phyloP scores from a whole-genome alignment of 2,329 filamentous ascomycete species.

The Alternaria atra region DNA sequence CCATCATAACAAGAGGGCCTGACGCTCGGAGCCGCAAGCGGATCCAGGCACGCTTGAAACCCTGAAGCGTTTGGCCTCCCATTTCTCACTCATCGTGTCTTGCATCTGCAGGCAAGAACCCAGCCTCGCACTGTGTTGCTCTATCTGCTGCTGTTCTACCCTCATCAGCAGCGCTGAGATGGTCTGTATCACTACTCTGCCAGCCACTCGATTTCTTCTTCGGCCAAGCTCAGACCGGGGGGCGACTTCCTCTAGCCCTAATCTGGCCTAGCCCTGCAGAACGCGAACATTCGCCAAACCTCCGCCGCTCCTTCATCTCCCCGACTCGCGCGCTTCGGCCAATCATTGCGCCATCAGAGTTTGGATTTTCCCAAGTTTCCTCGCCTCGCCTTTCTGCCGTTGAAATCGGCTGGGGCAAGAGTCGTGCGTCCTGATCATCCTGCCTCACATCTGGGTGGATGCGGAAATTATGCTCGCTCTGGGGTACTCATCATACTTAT shows the following conservation, averaged over 20 bases:
- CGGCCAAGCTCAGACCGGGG: constrained; percentile 16
- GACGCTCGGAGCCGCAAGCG: constrained; percentile 29
- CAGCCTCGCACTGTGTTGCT: constrained; percentile 7
- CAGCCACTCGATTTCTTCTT: constrained; percentile 19
- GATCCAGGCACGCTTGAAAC: constrained; percentile 36
- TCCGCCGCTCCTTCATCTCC: constrained; percentile 47
- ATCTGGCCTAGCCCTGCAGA: constrained; percentile 21
- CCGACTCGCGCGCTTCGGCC: constrained; percentile 40
- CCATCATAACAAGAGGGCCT: constrained; percentile 27
- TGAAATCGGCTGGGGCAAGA: constrained; percentile 5
- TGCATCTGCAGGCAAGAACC: constrained; percentile 20
- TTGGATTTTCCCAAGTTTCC: constrained; percentile 24
- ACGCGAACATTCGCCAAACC: constrained; percentile 38
- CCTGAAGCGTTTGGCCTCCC: constrained; percentile 22
- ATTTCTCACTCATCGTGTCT: constrained; percentile 18
- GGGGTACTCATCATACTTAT: constrained; percentile 3
- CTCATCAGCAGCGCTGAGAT: constrained; percentile 14
- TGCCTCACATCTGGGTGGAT: constrained; percentile 12
- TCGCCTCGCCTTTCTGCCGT: constrained; percentile 13
- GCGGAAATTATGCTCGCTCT: constrained; percentile 3
- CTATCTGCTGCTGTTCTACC: constrained; percentile 24
- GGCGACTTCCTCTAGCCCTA: constrained; percentile 19
- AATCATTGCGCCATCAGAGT: constrained; percentile 28
- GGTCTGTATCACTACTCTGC: constrained; percentile 23
- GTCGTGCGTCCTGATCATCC: constrained; percentile 6